Base-by-base conservation (phyloP, 495 filamentous ascomycete species). In the Sordaria brevicollis region DNA sequence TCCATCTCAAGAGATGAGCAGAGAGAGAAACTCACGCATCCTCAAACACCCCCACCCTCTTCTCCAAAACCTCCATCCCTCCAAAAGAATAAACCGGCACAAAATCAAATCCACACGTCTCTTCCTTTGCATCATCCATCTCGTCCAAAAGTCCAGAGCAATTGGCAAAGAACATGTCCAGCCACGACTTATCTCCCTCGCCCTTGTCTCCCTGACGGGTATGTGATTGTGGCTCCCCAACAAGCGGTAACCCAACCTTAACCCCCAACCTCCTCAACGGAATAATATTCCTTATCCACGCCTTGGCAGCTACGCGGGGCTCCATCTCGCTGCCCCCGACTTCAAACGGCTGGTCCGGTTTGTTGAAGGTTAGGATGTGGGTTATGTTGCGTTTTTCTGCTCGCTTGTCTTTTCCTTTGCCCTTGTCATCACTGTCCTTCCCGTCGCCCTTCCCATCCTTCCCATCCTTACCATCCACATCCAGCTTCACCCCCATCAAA, bases 41-140 rank as follows among this genome's bases (percentile, higher is more conserved):
- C n/a, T 70, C 65, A 74, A 77, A 79, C 67, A 75, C 71, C 31
- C 65, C 76, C 1, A 78, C 65, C 38, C 73, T 68, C 75, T 2
- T 85, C 86, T 65, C 89, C 67, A 78, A 73, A 0, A 85, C 86
- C 68, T 83, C 82, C 66, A 90, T 88, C 65, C 86, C 77, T 1
- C 88, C 88, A 75, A 91, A 91, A 83, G 85, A 91, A 75, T 91
- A 88, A 15, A 90, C 75, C 0, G 89, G 84, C 17, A 91, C 80
- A 76, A 92, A 91, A 72, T 90, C 89, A 8, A 83, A 79, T 1
- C 78, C 84, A 74, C 89, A 91, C 31, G 77, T 75, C 17, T 71
- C 70, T 25, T 36, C 36, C 33, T 5, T 9, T 17, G 43, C 67
- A 3, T 72, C 65, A 35, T 70, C 68, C 9, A 49, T 21, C 31